These are phyloP conservation scores for Clathrus columnatus DNA, from an alignment of 768 basidiomycete species.

Conservation along the genomic window DNA sequence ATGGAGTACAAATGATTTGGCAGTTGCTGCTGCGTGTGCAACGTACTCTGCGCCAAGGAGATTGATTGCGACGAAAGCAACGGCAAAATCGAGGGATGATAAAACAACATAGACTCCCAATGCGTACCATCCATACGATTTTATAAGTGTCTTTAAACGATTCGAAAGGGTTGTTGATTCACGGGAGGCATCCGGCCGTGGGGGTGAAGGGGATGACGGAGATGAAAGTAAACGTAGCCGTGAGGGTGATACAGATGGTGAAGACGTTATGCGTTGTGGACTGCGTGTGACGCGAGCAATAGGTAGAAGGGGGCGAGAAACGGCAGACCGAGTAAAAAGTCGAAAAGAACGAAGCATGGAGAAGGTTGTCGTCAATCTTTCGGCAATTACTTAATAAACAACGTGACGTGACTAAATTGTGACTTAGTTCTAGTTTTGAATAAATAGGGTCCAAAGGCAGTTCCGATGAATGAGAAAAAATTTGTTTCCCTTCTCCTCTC, in stretches of 20 bases:
- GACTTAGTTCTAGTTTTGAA: background rate
- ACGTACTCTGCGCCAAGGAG: conserved; percentile 89
- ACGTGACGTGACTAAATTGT: background rate
- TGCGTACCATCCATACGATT: conserved; percentile 93
- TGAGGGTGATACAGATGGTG: conserved; percentile 21
- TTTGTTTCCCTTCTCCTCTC: background rate
- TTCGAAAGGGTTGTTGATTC: conserved; percentile 38
- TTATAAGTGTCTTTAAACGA: conserved; percentile 73
- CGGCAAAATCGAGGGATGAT: conserved; percentile 67
- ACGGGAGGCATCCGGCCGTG: conserved; percentile 39
- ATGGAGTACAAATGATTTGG: conserved; percentile 39
- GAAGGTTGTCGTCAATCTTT: background rate
- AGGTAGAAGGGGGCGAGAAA: conserved; percentile 8
- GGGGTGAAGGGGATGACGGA: conserved; percentile 21
- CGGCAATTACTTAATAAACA: background rate
- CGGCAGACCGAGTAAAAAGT: conserved; percentile 2
- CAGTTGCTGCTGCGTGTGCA: conserved; percentile 48
- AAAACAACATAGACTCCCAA: conserved; percentile 80
- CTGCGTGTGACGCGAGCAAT: conserved; percentile 6
- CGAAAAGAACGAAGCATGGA: conserved; percentile 4
- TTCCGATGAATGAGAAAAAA: background rate
- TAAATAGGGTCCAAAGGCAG: background rate
- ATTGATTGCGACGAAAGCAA: conserved; percentile 79
- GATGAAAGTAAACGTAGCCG: conserved; percentile 15
- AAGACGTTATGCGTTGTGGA: background rate